Evolutionary conservation across 257 asterid genomes (phyloP), one percentile per base, ranked within the genome.

Genomic region (Fraxinus anomala): DNA sequence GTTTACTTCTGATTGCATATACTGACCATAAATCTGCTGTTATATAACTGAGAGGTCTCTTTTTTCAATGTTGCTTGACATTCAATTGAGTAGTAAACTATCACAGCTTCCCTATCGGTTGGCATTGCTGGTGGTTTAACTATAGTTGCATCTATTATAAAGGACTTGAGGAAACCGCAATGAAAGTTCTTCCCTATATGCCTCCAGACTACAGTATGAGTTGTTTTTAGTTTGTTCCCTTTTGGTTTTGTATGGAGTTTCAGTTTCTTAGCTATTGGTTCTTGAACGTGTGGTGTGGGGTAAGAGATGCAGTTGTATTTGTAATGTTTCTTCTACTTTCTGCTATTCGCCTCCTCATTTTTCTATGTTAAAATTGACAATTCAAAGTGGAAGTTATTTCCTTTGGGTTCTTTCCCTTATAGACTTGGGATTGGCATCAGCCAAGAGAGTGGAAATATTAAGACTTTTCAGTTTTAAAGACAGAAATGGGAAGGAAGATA

Each of bases 1-100:
- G 14, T 68, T 36, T 73, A 36, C 49, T 73, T 68, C 31, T 66
- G 31, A 70, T 39, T 51, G 75, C 61, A 51, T 67, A n/a, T 24
- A 59, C 44, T 83, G 66, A 39, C 78, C 44, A 44, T 30, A 30
- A 49, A 67, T 59, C 76, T 76, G 31, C 75, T 65, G 47, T 23
- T 28, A 34, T 33, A 44, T 70, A 73, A 73, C 33, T 40, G 37
- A 13, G 77, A 30, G 68, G 31, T 82, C 36, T 26, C 47, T 79
- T 33, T 36, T 67, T 36, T 61, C 39, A 70, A 56, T 75, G 56
- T 63, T 77, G 24, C 49, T 14, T 44, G 70, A 37, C 9, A 63
- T 67, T 21, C 36, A 36, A 37, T 36, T 8, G 67, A 31, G 67
- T 42, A 44, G 36, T 68, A 23, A 54, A 73, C 33, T 63, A 9